Evolutionary conservation across 2,329 filamentous ascomycete genomes (phyloP).

Genomic region (Fusarium sp.): DNA sequence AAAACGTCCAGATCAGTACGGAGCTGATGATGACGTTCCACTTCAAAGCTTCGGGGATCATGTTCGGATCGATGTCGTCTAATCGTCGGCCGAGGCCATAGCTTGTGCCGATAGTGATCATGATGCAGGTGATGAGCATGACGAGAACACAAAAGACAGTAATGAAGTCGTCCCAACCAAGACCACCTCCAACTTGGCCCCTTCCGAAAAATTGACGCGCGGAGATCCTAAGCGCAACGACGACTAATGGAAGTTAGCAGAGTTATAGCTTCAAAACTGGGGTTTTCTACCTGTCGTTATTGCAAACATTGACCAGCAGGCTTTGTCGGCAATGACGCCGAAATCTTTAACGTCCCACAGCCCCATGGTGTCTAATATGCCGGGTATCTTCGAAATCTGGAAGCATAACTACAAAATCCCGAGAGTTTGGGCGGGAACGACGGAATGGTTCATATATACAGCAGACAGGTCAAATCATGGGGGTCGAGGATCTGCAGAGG

Average conservation of each 20-base stretch:
- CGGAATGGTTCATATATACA: conserved; percentile 1
- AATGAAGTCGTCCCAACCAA: conserved; percentile 46
- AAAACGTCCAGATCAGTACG: conserved; percentile 48
- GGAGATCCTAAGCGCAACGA: conserved; percentile 41
- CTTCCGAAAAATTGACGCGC: conserved; percentile 38
- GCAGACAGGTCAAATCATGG: neutral
- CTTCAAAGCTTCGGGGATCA: conserved; percentile 35
- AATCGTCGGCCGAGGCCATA: conserved; percentile 45
- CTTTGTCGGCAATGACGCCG: conserved; percentile 43
- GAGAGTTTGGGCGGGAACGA: neutral
- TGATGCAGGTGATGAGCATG: conserved; percentile 42
- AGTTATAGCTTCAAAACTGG: neutral
- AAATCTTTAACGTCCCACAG: conserved; percentile 41
- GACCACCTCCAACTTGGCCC: conserved; percentile 37
- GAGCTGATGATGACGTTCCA: conserved; percentile 48
- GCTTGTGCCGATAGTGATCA: conserved; percentile 41
- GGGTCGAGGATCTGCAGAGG: conserved; percentile 3
- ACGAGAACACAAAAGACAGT: conserved; percentile 40
- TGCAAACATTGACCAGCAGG: conserved; percentile 48
- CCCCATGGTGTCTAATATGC: conserved; percentile 20
- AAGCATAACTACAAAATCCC: neutral
- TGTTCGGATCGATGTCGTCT: neutral
- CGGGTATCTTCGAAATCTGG: neutral
- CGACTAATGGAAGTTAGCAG: conserved; percentile 18
- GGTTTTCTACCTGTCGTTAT: conserved; percentile 25